Conservation (phyloP, 768 basidiomycete species). For the Panaeolus papilionaceus region DNA sequence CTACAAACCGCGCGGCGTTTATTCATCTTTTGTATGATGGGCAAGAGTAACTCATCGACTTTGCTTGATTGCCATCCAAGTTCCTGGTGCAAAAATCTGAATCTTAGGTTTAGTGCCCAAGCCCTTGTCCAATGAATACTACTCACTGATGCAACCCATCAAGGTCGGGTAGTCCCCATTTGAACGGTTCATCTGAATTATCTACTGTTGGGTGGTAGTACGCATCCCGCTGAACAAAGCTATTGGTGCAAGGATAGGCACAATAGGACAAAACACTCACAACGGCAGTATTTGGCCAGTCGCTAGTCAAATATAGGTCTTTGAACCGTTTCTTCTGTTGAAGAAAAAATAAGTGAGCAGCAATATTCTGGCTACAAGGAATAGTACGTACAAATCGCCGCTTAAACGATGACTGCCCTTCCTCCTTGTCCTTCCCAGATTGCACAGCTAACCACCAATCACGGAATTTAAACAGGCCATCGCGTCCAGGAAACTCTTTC, state of each 20-base stretch:
- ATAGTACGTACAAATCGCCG: conserved; percentile 75
- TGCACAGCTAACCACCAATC: conserved; percentile 97
- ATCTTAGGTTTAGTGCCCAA: not conserved
- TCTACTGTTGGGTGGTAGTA: conserved; percentile 94
- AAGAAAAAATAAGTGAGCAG: not conserved
- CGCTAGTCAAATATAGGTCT: conserved; percentile 74
- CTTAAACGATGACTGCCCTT: conserved; percentile 79
- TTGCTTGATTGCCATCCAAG: conserved; percentile 83
- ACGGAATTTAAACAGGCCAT: conserved; percentile 86
- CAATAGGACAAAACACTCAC: conserved; percentile 43
- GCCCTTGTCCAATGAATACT: not conserved
- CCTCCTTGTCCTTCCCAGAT: conserved; percentile 81
- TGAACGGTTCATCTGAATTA: conserved; percentile 90
- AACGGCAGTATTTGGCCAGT: conserved; percentile 94
- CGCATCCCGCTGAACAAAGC: conserved; percentile 72
- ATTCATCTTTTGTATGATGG: conserved; percentile 89
- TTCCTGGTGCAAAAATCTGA: conserved; percentile 76
- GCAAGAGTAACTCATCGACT: conserved; percentile 89
- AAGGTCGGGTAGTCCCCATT: conserved; percentile 97
- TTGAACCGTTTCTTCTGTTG: conserved; percentile 89
- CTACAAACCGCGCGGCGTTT: conserved; percentile 71
- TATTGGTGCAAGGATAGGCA: not conserved
- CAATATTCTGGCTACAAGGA: conserved; percentile 6
- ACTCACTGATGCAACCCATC: conserved; percentile 86
- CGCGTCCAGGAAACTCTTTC: conserved; percentile 88